A percentile compares a stretch with the other conserved stretches of the same genome.
These are phyloP conservation scores for Scedosporium aurantiacum DNA, from an alignment of 2,329 filamentous ascomycete species.

Conservation along the genomic window DNA sequence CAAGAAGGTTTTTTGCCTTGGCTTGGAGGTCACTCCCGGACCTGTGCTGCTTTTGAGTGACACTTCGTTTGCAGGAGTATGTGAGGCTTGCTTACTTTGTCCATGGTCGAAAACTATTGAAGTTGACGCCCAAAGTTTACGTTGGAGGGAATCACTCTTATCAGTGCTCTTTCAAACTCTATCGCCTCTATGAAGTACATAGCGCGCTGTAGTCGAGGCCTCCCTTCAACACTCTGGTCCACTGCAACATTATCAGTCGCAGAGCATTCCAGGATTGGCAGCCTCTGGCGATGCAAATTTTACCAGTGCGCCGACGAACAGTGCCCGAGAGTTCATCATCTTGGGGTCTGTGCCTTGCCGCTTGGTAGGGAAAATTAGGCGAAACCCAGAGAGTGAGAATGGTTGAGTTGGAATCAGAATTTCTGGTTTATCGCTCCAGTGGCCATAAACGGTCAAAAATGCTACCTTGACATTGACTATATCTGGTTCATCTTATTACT, in stretches of 20 bases:
- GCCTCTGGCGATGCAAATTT: not conserved
- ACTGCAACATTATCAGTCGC: not conserved
- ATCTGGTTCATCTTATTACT: not conserved
- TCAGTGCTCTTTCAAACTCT: no score
- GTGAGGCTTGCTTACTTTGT: no score
- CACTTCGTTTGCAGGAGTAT: no score
- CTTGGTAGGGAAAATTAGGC: not conserved
- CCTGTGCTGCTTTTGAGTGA: no score
- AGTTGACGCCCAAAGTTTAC: no score
- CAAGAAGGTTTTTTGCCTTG: not conserved
- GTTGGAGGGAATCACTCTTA: no score
- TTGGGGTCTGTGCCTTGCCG: not conserved
- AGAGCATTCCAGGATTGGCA: not conserved
- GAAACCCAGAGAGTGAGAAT: not conserved
- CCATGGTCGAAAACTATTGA: no score
- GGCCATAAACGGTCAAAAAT: not conserved
- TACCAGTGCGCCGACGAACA: not conserved
- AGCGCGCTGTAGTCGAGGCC: not conserved
- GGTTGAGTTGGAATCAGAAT: not conserved
- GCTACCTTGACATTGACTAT: not conserved
- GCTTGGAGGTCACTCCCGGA: no score
- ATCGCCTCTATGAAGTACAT: no score
- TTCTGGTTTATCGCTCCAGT: not conserved
- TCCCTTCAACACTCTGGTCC: not conserved
- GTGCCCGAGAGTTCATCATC: not conserved